These are phyloP conservation scores for Alnus glutinosa DNA, from an alignment of 306 rosid genomes.

Conservation along the genomic window DNA sequence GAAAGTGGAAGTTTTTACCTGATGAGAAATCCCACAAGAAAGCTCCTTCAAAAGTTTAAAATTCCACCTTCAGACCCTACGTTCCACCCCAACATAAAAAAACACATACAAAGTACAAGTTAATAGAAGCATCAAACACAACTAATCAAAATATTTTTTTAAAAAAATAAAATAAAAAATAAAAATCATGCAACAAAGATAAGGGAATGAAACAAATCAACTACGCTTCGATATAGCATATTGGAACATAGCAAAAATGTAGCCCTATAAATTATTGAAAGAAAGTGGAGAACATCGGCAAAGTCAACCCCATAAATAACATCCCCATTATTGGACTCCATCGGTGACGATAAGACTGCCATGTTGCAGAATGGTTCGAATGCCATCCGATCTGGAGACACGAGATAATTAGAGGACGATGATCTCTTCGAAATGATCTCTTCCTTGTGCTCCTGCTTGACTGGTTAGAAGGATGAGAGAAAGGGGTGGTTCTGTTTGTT, in stretches of 20 bases:
- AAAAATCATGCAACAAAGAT: background rate
- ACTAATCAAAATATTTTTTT: slow-evolving; percentile 21
- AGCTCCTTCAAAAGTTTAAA: slow-evolving; percentile 19
- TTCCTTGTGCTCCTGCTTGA: slow-evolving; percentile 6
- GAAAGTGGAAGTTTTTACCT: slow-evolving; percentile 23
- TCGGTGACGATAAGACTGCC: slow-evolving; percentile 22
- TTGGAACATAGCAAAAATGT: slow-evolving; percentile 12
- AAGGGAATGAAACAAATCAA: slow-evolving; percentile 14
- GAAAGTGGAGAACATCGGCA: background rate
- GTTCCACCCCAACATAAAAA: slow-evolving; percentile 22
- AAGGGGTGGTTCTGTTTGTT: slow-evolving; percentile 21
- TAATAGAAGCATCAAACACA: background rate
- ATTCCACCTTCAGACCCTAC: slow-evolving; percentile 25
- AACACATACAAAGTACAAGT: slow-evolving; percentile 2
- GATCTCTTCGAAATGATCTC: background rate
- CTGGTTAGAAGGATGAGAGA: slow-evolving; percentile 23
- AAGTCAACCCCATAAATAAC: slow-evolving; percentile 21
- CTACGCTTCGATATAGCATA: background rate
- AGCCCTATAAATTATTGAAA: slow-evolving; percentile 3
- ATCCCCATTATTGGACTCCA: slow-evolving; percentile 20
- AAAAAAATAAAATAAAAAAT: slow-evolving; percentile 4
- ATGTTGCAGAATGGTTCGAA: slow-evolving; percentile 20
- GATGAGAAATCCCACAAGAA: slow-evolving; percentile 28
- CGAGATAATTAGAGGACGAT: slow-evolving; percentile 31
- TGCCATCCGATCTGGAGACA: slow-evolving; percentile 29